Evolutionary conservation across 2,329 filamentous ascomycete genomes (phyloP).

Genomic region (Claviceps spartinae): DNA sequence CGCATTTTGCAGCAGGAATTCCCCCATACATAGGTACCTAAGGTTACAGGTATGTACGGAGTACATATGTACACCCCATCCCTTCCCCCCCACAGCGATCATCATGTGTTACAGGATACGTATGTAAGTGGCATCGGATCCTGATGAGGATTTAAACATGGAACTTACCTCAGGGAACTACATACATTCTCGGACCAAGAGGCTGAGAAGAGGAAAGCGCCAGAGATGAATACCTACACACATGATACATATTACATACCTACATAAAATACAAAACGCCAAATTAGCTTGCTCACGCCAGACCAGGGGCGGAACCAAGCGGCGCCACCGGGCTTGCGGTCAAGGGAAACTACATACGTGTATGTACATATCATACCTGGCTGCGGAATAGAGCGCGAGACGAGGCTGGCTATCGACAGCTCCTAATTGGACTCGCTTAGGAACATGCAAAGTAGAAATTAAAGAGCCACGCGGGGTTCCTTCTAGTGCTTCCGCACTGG

Average conservation of each 20-base stretch:
- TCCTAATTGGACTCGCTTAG: slow-evolving; percentile 4
- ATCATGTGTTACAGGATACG: not conserved
- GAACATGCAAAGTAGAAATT: slow-evolving; percentile 1
- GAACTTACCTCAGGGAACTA: no score
- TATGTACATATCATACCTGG: no score
- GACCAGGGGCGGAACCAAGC: slow-evolving; percentile 5
- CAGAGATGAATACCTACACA: not conserved
- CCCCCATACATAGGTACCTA: not conserved
- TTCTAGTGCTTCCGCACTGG: slow-evolving; percentile 3
- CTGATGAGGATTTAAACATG: not conserved
- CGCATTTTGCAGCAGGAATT: not conserved
- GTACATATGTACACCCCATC: no score
- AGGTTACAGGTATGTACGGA: no score
- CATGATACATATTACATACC: no score
- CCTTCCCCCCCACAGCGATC: not conserved
- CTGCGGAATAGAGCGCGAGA: not conserved
- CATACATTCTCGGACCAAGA: no score
- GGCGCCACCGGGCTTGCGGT: not conserved
- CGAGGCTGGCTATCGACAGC: slow-evolving; percentile 1
- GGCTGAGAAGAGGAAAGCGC: not conserved
- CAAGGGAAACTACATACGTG: slow-evolving; percentile 1
- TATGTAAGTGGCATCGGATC: not conserved
- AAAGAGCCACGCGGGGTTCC: slow-evolving; percentile 5
- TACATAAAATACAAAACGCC: not conserved
- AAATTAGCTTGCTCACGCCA: not conserved